A percentile compares a stretch with the other conserved stretches of the same genome.
These are phyloP conservation scores for Candida loeiensis DNA, from an alignment of 805 yeast genomes.

Conservation along the genomic window DNA sequence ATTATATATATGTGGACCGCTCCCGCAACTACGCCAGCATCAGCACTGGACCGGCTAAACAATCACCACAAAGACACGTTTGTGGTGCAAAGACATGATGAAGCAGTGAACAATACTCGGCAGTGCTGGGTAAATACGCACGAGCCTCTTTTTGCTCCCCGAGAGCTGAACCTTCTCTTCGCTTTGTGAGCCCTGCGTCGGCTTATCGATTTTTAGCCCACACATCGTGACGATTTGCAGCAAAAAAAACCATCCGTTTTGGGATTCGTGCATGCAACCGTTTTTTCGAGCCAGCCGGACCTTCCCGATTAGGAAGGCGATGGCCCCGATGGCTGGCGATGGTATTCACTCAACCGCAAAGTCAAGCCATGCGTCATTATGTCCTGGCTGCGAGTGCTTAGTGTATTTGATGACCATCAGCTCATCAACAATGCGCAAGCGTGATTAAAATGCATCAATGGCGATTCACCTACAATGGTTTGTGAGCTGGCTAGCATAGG, in stretches of 20 bases:
- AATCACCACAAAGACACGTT: background rate
- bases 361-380: no score
- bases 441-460: no score
- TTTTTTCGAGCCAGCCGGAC: slow-evolving; percentile 1
- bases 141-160: background rate
- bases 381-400: no score
- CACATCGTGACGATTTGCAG: slow-evolving; percentile 2
- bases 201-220: background rate
- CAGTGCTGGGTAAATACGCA: background rate
- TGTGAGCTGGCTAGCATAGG: no score
- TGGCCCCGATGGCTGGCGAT: slow-evolving; percentile 4
- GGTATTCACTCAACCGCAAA: no score
- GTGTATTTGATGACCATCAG: no score
- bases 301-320: slow-evolving; percentile 2
- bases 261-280: background rate
- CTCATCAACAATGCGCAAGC: no score
- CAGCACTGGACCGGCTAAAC: background rate
- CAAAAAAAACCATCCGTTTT: background rate
- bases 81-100: background rate
- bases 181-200: background rate
- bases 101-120: background rate
- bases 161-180: background rate
- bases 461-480: no score
- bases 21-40: no score
- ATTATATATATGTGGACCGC: no score